A percentile compares a stretch with the other conserved stretches of the same genome.
Conservation (phyloP, 2,329 filamentous ascomycete species). For the Stylonectria norvegica region DNA sequence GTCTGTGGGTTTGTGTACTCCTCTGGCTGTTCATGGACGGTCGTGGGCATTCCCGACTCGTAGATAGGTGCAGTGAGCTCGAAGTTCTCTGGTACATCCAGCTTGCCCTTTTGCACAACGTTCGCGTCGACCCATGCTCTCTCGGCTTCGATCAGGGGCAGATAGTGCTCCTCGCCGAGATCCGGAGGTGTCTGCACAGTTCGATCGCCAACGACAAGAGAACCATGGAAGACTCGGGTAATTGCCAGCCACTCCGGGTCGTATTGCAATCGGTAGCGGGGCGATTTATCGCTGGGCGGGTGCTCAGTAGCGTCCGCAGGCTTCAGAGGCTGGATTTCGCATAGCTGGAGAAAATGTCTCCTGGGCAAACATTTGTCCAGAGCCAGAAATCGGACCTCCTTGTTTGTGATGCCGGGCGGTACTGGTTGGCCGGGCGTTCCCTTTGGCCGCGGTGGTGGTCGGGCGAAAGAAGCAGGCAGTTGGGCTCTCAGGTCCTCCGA, state of each 20-base stretch:
- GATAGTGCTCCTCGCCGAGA: conserved; percentile 66
- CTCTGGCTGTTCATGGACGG: conserved; percentile 59
- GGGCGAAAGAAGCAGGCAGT: conserved; percentile 71
- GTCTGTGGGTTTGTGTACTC: conserved; percentile 92
- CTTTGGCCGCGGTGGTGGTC: conserved; percentile 31
- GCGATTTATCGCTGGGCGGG: conserved; percentile 16
- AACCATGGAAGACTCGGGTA: conserved; percentile 70
- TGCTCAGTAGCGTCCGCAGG: conserved; percentile 21
- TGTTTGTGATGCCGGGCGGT: conserved; percentile 73
- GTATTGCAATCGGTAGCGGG: conserved; percentile 66
- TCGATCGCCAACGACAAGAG: conserved; percentile 61
- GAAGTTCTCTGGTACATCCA: conserved; percentile 78
- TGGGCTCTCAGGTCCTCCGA: conserved; percentile 66
- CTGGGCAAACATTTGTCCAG: conserved; percentile 86
- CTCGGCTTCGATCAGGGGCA: conserved; percentile 63
- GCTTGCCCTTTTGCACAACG: conserved; percentile 57
- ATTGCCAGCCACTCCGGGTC: conserved; percentile 97
- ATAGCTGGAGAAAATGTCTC: conserved; percentile 77
- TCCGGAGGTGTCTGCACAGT: conserved; percentile 53
- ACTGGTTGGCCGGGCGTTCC: conserved; percentile 57
- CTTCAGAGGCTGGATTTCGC: conserved; percentile 55
- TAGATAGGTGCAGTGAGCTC: conserved; percentile 70
- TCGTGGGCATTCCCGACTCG: conserved; percentile 53
- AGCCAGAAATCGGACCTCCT: conserved; percentile 76
- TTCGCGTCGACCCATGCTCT: conserved; percentile 78